phyloP scores from a whole-genome alignment of 2,329 filamentous ascomycete genomes.

The Chrysosporium queenslandicum region DNA sequence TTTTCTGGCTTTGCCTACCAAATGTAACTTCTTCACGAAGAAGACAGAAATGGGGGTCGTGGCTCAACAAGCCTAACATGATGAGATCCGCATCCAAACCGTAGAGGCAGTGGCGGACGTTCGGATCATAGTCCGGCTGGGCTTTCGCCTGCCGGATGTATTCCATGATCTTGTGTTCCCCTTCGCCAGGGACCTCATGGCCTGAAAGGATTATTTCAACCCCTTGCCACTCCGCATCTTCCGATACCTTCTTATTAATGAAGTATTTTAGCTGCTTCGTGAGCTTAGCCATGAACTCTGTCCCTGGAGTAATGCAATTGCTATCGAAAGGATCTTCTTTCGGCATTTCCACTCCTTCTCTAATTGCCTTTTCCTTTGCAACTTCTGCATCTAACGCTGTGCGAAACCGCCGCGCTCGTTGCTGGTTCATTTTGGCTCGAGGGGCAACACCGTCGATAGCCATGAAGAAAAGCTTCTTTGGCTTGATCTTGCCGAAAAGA shows the following conservation, averaged over 20 bases:
- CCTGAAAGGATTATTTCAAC: conserved; percentile 94
- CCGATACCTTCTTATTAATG: conserved; percentile 95
- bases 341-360: conserved; percentile 81
- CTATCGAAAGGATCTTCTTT: conserved; percentile 96
- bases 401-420: conserved; percentile 86
- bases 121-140: conserved; percentile 82
- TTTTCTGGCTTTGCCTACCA: conserved; percentile 73
- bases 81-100: conserved; percentile 95
- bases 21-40: conserved; percentile 97
- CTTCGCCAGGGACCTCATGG: conserved; percentile 94
- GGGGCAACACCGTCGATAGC: conserved; percentile 96
- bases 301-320: conserved; percentile 95
- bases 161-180: conserved; percentile 99
- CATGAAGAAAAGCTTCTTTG: conserved; percentile 98
- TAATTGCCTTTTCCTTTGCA: conserved; percentile 83
- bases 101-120: conserved; percentile 92
- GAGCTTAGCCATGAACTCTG: conserved; percentile 94
- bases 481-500: conserved; percentile 96
- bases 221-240: conserved; percentile 94
- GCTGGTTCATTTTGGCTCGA: conserved; percentile 99
- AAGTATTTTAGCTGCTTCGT: conserved; percentile 94
- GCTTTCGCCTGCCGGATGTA: conserved; percentile 97
- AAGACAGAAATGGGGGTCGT: conserved; percentile 96
- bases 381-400: conserved; percentile 85
- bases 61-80: conserved; percentile 93